These are phyloP conservation scores for Lactifluus pinguis DNA, from an alignment of 768 basidiomycete species.

Conservation along the genomic window DNA sequence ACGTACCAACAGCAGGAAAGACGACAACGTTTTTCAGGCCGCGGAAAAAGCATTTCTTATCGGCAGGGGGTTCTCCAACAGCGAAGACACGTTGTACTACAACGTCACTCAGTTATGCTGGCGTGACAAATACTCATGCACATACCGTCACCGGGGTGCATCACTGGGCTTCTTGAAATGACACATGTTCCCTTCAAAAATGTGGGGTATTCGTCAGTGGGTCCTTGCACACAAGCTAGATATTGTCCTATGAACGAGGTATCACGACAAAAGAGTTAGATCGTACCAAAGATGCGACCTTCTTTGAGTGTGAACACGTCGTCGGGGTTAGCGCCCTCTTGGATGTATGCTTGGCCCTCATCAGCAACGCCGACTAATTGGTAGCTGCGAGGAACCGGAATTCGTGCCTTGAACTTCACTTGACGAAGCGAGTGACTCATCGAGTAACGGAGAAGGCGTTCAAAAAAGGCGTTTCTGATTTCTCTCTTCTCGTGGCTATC, in stretches of 20 bases:
- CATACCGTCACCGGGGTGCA: constrained; percentile 28
- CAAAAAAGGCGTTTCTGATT: constrained; percentile 49
- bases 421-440: constrained; percentile 27
- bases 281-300: constrained; percentile 19
- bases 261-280: background rate
- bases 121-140: background rate
- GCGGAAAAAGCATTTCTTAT: constrained; percentile 2
- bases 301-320: constrained; percentile 16
- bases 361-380: constrained; percentile 76
- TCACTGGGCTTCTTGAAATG: constrained; percentile 26
- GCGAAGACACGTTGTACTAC: constrained; percentile 21
- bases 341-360: constrained; percentile 37
- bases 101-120: background rate
- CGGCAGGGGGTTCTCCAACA: constrained; percentile 22
- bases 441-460: constrained; percentile 47
- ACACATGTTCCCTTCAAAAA: background rate
- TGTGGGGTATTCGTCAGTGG: background rate
- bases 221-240: background rate
- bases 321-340: background rate
- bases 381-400: constrained; percentile 57
- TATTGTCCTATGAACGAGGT: background rate
- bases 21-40: constrained; percentile 12
- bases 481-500: constrained; percentile 30
- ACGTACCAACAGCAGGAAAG: constrained; percentile 47
- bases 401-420: constrained; percentile 67